Base-by-base conservation (phyloP, 768 basidiomycete genomes). In the Leucocoprinus birnbaumii region DNA sequence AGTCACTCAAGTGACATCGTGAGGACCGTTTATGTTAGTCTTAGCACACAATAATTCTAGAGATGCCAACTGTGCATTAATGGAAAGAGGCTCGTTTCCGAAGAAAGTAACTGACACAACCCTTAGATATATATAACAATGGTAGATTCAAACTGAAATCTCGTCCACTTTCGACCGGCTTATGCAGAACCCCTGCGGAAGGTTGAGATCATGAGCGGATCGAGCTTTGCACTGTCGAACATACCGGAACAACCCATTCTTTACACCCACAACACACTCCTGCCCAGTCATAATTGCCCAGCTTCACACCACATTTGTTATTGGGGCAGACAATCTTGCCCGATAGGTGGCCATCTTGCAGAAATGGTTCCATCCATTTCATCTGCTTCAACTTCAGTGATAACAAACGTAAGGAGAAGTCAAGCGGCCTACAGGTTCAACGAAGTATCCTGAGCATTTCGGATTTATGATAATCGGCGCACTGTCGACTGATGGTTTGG, bases 211-310 rank as follows among this genome's bases (percentile, higher is more conserved):
- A 27, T 51, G 8, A 48, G 38, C 2, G 14, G 7, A 26, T n/a
- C 6, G 7, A 31, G 22, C 38, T 4, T 21, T 43, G 14, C 25
- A 58, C 37, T 18, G 22, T 47, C 59, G 18, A 44, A 72, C 87
- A 65, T 61, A 94, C 94, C 42, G 94, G 94, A 8, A 86, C 87
- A 24, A 96, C 90, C 94, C 94, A 98, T 63, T 86, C 84, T 62
- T 87, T 89, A 65, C 94, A 98, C 21, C 91, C 88, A 65, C 94
- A 96, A 63, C 86, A 83, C 25, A 91, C 85, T 0, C 96, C 96
- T 3, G 94, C 93, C 97, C 97, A 99, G 66, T 97, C 94, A 62
- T 86, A 98, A 67, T 91, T 97, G 2, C 97, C 97, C 16, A 99
- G 77, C 73, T 99, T 99, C 22, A 83, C 85, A 2, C 80, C 79